Evolutionary conservation across 2,329 filamentous ascomycete species (phyloP).

Genomic region (Chalaropsis thielavioides): DNA sequence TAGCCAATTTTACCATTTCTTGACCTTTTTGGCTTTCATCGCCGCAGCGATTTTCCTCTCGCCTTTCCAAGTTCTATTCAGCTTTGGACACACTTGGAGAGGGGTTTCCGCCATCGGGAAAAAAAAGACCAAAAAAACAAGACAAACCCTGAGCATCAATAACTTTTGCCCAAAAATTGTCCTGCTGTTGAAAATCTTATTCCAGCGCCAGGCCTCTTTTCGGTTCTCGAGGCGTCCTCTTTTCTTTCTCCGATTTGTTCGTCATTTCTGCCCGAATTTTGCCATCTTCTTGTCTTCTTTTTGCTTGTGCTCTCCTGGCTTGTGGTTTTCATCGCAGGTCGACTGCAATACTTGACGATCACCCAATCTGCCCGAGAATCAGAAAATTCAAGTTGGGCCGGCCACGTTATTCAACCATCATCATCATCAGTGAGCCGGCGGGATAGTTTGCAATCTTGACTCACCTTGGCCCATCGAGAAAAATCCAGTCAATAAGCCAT

Average conservation of each 20-base stretch:
- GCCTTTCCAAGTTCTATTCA: not conserved
- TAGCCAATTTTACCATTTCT: not conserved
- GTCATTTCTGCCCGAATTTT: not conserved
- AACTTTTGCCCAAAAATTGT: not conserved
- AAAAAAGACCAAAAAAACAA: not conserved
- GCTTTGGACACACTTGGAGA: not conserved
- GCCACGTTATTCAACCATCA: not conserved
- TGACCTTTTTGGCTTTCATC: not conserved
- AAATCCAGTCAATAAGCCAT: not conserved
- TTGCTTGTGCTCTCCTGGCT: not conserved
- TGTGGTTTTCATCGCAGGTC: not conserved
- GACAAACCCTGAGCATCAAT: not conserved
- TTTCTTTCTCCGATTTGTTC: not conserved
- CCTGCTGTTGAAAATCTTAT: not conserved
- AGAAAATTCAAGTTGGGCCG: not conserved
- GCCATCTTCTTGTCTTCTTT: conserved; percentile 2
- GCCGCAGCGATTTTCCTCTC: not conserved
- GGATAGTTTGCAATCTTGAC: not conserved
- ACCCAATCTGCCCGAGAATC: not conserved
- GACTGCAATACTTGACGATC: not conserved
- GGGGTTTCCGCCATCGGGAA: not conserved
- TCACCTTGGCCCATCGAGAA: not conserved
- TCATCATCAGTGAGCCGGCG: not conserved
- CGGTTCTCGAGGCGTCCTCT: not conserved
- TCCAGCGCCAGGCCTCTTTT: not conserved